Evolutionary conservation across 805 yeast species (phyloP), one percentile per base, ranked within the genome.

Genomic region (Saturnispora dispora): DNA sequence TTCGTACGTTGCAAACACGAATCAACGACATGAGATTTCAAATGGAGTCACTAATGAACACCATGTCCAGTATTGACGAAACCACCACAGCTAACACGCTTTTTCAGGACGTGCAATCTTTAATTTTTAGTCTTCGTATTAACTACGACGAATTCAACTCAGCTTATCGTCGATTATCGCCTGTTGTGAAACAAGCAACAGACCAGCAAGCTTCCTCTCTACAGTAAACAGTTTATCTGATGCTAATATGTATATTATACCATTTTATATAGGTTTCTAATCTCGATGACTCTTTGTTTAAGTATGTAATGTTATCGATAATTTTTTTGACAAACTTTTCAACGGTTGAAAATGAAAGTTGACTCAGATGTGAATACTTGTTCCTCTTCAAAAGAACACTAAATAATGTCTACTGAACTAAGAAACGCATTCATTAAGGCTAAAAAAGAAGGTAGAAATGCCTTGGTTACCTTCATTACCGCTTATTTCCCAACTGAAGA

Each of bases 401-500:
- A 6, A 30, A 33, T 28, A 30, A 65, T 66, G 70, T 58, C 70
- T 33, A 41, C 63, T 10, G 65, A 65, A 53, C 50, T 66, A n/a
- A 66, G 69, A 63, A 51, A 61, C 33, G 69, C 70, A n/a, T 66
- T 66, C 48, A 47, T 56, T 27, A 64, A 63, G 55, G 70, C 70
- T 9, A 59, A 64, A 45, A 55, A 58, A 5, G 66, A 65, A 53
- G 62, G 81, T 60, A 87, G 99, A 60, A 82, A 83, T 61, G 97
- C 96, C 42, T 75, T 93, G 60, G 85, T 93, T 46, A 87, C 96
- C 43, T 93, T 91, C 64, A 76, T 90, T 63, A 93, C 99, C 23
- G 97, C 96, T 3, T 99, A 96, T 18, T 88, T 74, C 70, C 99
- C 99, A 49, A 76, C 88, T 17, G 69, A 85, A 50, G 95, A 83